Evolutionary conservation across 2,329 filamentous ascomycete species (phyloP).

Genomic region (Diaporthe nobilis): DNA sequence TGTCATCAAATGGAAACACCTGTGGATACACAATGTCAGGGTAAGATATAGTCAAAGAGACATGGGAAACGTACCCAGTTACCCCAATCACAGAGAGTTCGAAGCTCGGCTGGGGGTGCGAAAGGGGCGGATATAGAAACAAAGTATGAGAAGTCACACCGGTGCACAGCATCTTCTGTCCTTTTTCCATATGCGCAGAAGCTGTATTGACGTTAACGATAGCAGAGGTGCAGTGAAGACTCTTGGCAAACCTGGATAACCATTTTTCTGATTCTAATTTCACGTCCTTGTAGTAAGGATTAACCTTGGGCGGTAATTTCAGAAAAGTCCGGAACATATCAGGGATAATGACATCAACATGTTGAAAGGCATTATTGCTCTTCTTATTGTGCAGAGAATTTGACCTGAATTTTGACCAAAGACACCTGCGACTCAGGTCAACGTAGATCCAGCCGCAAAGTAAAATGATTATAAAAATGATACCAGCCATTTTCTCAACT

Average conservation of each 20-base stretch:
- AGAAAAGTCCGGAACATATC: neutral
- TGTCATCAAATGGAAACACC: neutral
- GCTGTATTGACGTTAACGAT: neutral
- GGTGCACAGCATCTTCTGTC: neutral
- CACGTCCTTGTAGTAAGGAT: neutral
- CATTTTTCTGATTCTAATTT: slow-evolving; percentile 2
- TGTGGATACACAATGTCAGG: neutral
- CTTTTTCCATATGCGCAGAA: neutral
- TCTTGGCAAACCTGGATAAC: neutral
- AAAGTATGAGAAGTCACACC: slow-evolving; percentile 3
- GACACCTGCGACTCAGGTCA: neutral
- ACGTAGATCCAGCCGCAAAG: neutral
- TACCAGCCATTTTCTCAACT: neutral
- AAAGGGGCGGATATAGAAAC: neutral
- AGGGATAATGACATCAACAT: neutral
- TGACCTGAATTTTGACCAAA: neutral
- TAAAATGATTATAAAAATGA: no score
- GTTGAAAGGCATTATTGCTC: neutral
- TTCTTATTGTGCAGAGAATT: neutral
- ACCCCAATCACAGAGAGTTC: neutral
- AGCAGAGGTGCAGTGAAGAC: neutral
- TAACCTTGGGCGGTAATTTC: neutral
- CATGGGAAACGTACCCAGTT: neutral
- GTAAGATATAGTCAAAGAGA: neutral
- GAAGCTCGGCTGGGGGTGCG: neutral